phyloP scores from a whole-genome alignment of 2,329 filamentous ascomycete species.

The Alternaria metachromatica region DNA sequence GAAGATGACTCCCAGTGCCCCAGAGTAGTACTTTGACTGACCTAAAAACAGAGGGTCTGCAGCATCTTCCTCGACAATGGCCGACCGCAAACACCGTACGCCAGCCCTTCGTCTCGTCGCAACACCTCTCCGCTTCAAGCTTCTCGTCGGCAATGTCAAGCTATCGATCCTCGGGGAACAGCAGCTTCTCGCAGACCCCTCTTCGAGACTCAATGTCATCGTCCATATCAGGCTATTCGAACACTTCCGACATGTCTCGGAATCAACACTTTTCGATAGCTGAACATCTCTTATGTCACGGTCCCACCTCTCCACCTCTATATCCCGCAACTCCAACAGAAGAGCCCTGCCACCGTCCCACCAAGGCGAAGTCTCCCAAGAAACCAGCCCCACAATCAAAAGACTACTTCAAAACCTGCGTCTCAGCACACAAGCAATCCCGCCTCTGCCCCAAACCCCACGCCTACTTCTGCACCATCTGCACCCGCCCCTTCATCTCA shows the following conservation, averaged over 20 bases:
- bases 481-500: slow-evolving; percentile 67
- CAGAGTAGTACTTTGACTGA: slow-evolving; percentile 1
- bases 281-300: slow-evolving; percentile 9
- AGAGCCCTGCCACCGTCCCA: background rate
- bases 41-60: slow-evolving; percentile 11
- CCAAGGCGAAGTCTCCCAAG: slow-evolving; percentile 11
- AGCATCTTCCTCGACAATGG: slow-evolving; percentile 15
- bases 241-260: slow-evolving; percentile 17
- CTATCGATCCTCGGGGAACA: slow-evolving; percentile 24
- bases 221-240: slow-evolving; percentile 29
- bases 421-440: slow-evolving; percentile 31
- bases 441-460: slow-evolving; percentile 29
- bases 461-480: slow-evolving; percentile 51
- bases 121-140: slow-evolving; percentile 27
- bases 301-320: slow-evolving; percentile 1
- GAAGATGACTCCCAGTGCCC: background rate
- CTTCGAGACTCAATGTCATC: slow-evolving; percentile 31
- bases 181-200: slow-evolving; percentile 25
- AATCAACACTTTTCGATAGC: slow-evolving; percentile 21
- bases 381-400: slow-evolving; percentile 18
- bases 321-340: slow-evolving; percentile 7
- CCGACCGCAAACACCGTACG: background rate
- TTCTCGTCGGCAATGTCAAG: slow-evolving; percentile 25
- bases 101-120: slow-evolving; percentile 14
- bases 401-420: slow-evolving; percentile 39